Conservation (phyloP, 2,329 filamentous ascomycete genomes). For the Rhexocercosporidium sp. region DNA sequence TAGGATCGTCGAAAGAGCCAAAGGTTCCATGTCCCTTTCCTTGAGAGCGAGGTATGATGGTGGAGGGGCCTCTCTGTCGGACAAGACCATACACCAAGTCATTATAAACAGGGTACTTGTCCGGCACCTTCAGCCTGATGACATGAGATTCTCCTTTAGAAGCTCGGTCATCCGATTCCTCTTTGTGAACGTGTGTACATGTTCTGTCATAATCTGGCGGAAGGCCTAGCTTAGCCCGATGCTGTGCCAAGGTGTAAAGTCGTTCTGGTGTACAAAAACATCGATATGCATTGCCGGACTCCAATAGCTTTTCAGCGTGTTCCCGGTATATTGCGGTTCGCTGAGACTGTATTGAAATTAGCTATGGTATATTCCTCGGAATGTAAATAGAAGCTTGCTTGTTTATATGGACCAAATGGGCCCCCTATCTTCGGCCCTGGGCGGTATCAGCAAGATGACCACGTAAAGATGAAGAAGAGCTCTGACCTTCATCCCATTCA, state of each 20-base stretch:
- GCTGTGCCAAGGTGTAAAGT: conserved; percentile 68
- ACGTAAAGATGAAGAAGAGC: not conserved
- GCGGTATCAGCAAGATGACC: conserved; percentile 14
- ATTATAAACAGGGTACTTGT: conserved; percentile 65
- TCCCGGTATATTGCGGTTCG: conserved; percentile 73
- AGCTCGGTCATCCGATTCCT: conserved; percentile 75
- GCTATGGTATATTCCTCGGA: conserved; percentile 9
- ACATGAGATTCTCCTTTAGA: conserved; percentile 73
- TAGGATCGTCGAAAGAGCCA: conserved; percentile 74
- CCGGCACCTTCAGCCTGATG: conserved; percentile 74
- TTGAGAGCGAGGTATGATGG: conserved; percentile 48
- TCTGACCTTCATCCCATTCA: conserved; percentile 85
- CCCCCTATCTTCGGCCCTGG: conserved; percentile 80
- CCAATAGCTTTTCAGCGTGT: conserved; percentile 72
- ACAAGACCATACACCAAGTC: conserved; percentile 82
- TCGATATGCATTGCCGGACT: conserved; percentile 79
- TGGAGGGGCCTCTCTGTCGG: conserved; percentile 51
- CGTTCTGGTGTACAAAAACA: conserved; percentile 86
- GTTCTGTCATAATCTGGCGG: conserved; percentile 71
- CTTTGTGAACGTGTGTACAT: conserved; percentile 69
- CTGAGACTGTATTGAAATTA: conserved; percentile 67
- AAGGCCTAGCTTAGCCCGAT: conserved; percentile 63
- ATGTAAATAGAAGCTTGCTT: conserved; percentile 56
- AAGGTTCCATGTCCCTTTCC: conserved; percentile 12
- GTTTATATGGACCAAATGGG: conserved; percentile 82